phyloP scores from a whole-genome alignment of 106 monocot species.

The Dioscorea alata region DNA sequence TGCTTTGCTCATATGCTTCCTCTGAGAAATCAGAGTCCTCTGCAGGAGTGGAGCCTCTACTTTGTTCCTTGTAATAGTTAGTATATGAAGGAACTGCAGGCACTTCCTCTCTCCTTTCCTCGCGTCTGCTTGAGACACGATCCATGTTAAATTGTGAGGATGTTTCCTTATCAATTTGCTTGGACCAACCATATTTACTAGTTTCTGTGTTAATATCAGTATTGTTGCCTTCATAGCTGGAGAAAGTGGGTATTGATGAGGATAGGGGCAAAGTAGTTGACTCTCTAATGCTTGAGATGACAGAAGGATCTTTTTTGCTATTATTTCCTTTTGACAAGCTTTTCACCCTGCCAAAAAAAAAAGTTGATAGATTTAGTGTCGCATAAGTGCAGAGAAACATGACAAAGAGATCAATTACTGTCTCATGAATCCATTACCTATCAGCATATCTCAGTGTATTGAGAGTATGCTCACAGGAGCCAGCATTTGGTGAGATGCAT shows the following conservation, averaged over 20 bases:
- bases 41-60: conserved; percentile 20
- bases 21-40: conserved; percentile 43
- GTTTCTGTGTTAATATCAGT: conserved; percentile 22
- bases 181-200: conserved; percentile 61
- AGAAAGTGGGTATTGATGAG: conserved; percentile 34
- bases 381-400: too few species aligned
- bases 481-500: conserved; percentile 91
- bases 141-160: conserved; percentile 31
- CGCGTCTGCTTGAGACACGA: conserved; percentile 4
- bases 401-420: too few species aligned
- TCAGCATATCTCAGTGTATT: conserved; percentile 98
- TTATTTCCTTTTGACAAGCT: conserved; percentile 83
- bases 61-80: conserved; percentile 38
- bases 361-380: too few species aligned
- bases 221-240: conserved; percentile 26
- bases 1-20: conserved; percentile 38
- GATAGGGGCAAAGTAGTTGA: conserved; percentile 43
- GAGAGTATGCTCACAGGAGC: conserved; percentile 93
- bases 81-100: conserved; percentile 16
- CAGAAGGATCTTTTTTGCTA: conserved; percentile 66
- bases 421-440: conserved; percentile 45
- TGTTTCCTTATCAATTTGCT: conserved; percentile 42
- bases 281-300: conserved; percentile 46
- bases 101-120: conserved; percentile 26
- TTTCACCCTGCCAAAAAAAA: conserved; percentile 61